Base-by-base conservation (phyloP, 176 grass and related monocot species). In the Microstegium vimineum region DNA sequence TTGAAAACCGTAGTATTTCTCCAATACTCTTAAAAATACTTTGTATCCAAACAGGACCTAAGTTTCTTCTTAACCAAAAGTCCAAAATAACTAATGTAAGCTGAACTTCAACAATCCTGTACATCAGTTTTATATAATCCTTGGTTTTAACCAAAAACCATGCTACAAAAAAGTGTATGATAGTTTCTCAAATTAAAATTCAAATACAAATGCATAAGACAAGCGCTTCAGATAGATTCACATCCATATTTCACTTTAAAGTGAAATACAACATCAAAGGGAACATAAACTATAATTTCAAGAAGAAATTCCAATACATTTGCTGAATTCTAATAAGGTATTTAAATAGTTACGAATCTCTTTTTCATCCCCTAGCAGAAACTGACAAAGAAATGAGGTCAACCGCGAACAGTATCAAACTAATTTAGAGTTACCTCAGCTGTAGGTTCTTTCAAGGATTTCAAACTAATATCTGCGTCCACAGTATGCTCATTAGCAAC, bases 401-500 rank as follows among this genome's bases (percentile, higher is more conserved):
- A 73, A 88, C 27, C 10, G 68, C 5, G 35, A 49, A 33, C 61
- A 63, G 60, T 22, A 82, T 37, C 5, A 46, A 68, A 89, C 68
- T 49, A 45, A 75, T 42, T 40, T 82, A 77, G 11, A 87, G 68
- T 82, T 89, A 94, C 92, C 84, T 91, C 83, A 71, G 81, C 25
- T 79, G 37, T 71, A 34, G 62, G 81, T 74, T 89, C 86, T 78
- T 80, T 91, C 25, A 69, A 78, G 71, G 42, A 84, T 75, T 56
- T 61, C 4, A 79, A 68, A 17, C 67, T 88, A 67, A 79, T 35
- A 40, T 98, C 82, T 26, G 63, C 37, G 33, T 88, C 90, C 52
- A 85, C 63, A 66, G 67, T 64, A 84, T 86, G 75, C 45, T 89
- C 83, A 74, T 83, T 71, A 87, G 91, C 88, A 86, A 94, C 57